These are phyloP conservation scores for Whalleya microplaca DNA, from an alignment of 2,329 filamentous ascomycete species.

Conservation along the genomic window DNA sequence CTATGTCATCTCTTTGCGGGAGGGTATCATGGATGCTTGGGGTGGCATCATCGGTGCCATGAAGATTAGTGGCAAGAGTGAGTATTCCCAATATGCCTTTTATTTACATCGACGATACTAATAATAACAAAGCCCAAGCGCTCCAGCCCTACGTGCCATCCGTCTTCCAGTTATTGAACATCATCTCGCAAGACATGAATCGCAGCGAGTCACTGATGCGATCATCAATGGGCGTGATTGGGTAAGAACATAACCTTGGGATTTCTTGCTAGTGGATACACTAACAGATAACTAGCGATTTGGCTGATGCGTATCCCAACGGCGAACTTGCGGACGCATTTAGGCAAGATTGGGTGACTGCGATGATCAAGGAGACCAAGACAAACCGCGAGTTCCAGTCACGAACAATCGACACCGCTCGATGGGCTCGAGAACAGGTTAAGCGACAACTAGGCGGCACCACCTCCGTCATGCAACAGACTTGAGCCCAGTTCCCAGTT, in stretches of 20 bases:
- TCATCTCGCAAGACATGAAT: slow-evolving; percentile 80
- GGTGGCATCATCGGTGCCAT: slow-evolving; percentile 94
- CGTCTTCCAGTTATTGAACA: slow-evolving; percentile 85
- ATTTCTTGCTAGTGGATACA: background rate
- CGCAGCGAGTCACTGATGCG: slow-evolving; percentile 90
- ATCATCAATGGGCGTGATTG: slow-evolving; percentile 96
- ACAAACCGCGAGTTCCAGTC: slow-evolving; percentile 82
- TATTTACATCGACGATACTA: slow-evolving; percentile 25
- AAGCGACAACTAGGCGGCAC: slow-evolving; percentile 78
- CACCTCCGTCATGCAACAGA: slow-evolving; percentile 55
- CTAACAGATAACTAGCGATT: slow-evolving; percentile 66
- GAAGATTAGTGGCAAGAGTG: slow-evolving; percentile 80
- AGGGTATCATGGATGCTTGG: slow-evolving; percentile 99
- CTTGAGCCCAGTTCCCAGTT: slow-evolving; percentile 39
- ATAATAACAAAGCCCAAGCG: slow-evolving; percentile 58
- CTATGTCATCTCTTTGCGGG: slow-evolving; percentile 91
- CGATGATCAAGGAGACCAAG: slow-evolving; percentile 90
- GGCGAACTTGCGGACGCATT: slow-evolving; percentile 85
- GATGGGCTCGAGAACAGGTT: slow-evolving; percentile 96
- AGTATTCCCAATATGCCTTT: slow-evolving; percentile 36
- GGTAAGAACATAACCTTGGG: slow-evolving; percentile 59
- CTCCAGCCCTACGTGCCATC: slow-evolving; percentile 79
- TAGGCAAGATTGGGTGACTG: slow-evolving; percentile 87
- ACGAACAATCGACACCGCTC: slow-evolving; percentile 90
- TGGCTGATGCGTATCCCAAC: slow-evolving; percentile 90